Percentiles rank a stretch among this genome's conserved stretches.
phyloP scores from a whole-genome alignment of 2,329 filamentous ascomycete genomes.

The Fusarium protoensiforme region DNA sequence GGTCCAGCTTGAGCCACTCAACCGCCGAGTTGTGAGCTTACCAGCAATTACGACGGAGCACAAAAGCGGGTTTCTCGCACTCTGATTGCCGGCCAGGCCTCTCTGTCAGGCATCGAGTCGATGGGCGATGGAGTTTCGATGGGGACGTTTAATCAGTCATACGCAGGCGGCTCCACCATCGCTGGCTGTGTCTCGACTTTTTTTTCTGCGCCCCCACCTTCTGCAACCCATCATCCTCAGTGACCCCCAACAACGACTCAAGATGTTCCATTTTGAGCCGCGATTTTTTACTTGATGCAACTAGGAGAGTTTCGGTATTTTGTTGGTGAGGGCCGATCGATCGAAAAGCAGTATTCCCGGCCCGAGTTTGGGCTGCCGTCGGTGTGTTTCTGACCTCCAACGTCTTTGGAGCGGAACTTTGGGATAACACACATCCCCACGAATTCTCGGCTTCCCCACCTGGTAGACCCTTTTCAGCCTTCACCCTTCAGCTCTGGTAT shows the following conservation, averaged over 20 bases:
- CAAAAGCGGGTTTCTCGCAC: constrained; percentile 21
- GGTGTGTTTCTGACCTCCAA: background rate
- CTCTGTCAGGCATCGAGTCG: constrained; percentile 17
- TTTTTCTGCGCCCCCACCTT: constrained; percentile 12
- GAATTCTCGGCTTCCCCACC: constrained; percentile 20
- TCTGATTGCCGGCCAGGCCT: constrained; percentile 15
- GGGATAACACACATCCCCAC: constrained; percentile 19
- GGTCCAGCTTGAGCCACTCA: constrained; percentile 3
- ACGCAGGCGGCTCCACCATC: constrained; percentile 12
- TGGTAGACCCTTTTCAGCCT: constrained; percentile 14
- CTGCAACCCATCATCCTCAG: background rate
- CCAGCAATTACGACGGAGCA: constrained; percentile 24
- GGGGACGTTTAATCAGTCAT: constrained; percentile 29
- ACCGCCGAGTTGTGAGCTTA: background rate
- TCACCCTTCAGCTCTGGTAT: background rate
- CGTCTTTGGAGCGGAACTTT: constrained; percentile 11
- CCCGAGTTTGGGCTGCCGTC: constrained; percentile 1
- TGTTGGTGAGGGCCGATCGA: background rate
- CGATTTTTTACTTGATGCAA: constrained; percentile 2
- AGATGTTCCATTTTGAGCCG: background rate
- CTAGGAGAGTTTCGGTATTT: constrained; percentile 3
- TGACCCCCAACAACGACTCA: constrained; percentile 6
- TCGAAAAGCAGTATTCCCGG: background rate
- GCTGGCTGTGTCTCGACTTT: constrained; percentile 3
- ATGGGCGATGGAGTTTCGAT: background rate